Conservation (phyloP, 176 grass and related monocot genomes). For the Carex littledalei region DNA sequence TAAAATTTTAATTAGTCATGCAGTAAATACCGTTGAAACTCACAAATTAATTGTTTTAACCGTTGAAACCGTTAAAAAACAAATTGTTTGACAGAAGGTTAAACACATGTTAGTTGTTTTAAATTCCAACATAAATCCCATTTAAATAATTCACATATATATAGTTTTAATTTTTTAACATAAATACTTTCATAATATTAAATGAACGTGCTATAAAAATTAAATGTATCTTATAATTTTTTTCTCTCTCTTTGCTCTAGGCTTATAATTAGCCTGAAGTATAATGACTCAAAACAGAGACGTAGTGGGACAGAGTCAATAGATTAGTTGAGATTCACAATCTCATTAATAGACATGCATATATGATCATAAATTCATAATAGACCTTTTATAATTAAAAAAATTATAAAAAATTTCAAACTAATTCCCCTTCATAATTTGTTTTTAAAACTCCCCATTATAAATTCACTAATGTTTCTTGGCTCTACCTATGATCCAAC, state of each 20-base stretch:
- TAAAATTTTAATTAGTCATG: not conserved
- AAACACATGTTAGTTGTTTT: not conserved
- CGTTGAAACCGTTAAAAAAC: not conserved
- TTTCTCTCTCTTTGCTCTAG: not conserved
- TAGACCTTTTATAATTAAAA: not conserved
- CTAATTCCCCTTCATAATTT: not conserved
- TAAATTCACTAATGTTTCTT: not conserved
- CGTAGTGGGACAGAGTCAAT: not conserved
- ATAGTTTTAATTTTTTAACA: not conserved
- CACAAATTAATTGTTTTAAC: too few species aligned
- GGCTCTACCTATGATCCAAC: not conserved
- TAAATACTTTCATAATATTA: not conserved
- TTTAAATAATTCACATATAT: not conserved
- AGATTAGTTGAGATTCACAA: not conserved
- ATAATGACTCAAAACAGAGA: not conserved
- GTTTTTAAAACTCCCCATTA: not conserved
- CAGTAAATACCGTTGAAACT: not conserved
- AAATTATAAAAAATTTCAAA: not conserved
- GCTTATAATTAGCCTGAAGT: not conserved
- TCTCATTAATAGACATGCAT: not conserved
- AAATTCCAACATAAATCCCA: not conserved
- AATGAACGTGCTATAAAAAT: not conserved
- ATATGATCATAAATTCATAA: not conserved
- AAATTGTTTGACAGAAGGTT: not conserved
- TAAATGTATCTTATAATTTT: not conserved